Percentiles rank a stretch among this genome's conserved stretches.
phyloP scores from a whole-genome alignment of 2,329 filamentous ascomycete species.

The Penicillium polonicum region DNA sequence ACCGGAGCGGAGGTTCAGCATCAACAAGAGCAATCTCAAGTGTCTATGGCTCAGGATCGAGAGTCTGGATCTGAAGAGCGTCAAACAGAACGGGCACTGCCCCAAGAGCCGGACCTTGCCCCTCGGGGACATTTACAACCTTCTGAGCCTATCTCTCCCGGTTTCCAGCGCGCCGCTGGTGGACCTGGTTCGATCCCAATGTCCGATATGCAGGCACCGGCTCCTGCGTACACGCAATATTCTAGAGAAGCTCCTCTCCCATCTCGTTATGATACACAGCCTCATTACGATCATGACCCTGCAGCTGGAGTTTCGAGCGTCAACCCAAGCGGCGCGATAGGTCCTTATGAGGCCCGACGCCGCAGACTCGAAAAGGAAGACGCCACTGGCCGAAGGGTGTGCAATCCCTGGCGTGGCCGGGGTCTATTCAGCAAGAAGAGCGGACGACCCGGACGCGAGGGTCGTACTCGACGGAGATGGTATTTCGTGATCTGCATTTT shows the following conservation, averaged over 20 bases:
- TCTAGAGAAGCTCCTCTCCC: slow-evolving; percentile 26
- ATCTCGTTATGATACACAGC: slow-evolving; percentile 26
- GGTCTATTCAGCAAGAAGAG: slow-evolving; percentile 63
- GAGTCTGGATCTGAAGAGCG: neutral
- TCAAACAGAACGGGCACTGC: neutral
- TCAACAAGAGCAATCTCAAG: neutral
- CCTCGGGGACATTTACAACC: slow-evolving; percentile 50
- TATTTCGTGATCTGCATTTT: slow-evolving; percentile 55
- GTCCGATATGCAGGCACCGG: slow-evolving; percentile 53
- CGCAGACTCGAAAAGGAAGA: slow-evolving; percentile 67
- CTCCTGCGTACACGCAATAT: slow-evolving; percentile 39
- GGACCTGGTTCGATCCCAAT: slow-evolving; percentile 62
- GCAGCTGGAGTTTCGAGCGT: slow-evolving; percentile 26
- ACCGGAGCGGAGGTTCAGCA: neutral
- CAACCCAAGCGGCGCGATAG: slow-evolving; percentile 23
- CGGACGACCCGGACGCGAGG: slow-evolving; percentile 62
- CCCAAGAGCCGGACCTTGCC: neutral
- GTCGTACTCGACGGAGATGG: slow-evolving; percentile 61
- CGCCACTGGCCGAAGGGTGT: slow-evolving; percentile 54
- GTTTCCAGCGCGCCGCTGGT: slow-evolving; percentile 60
- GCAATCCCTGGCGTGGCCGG: slow-evolving; percentile 65
- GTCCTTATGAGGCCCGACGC: slow-evolving; percentile 53
- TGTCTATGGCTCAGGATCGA: neutral
- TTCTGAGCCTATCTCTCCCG: slow-evolving; percentile 63
- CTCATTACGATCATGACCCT: slow-evolving; percentile 15